Base-by-base conservation (phyloP, 2,329 filamentous ascomycete genomes). In the Aquanectria penicillioides region DNA sequence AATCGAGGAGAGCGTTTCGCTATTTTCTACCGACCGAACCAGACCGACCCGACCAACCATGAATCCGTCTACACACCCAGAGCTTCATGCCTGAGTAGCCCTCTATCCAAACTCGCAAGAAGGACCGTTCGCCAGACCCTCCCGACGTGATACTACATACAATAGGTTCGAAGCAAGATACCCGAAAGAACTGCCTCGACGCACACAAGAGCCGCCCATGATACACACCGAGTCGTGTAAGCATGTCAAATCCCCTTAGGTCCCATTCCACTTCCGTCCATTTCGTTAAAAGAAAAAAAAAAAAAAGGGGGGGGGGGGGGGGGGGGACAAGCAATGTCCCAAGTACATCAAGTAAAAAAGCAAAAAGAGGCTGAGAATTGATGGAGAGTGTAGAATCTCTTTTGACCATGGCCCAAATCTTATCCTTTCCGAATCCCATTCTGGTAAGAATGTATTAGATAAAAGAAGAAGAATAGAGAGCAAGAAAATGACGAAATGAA, bases 71-170 rank as follows among this genome's bases (percentile, higher is more conserved):
- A 57, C 49, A 56, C 41, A 29, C 36, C 51, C 17, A 6, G n/a
- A 36, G 37, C 47, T 53, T 46, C 46, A 55, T 55, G 31, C 52
- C 57, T n/a, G n/a, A n/a, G 48, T 57, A 51, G 26, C 18, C 46
- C 23, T 56, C 41, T 58, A 58, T 58, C 48, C 48, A 47, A 36
- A 40, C 34, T 20, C 38, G 22, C 40, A 54, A 41, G 23, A 33
- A 47, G 28, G 50, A 55, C n/a, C 47, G 52, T 37, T 60, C 36
- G 43, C 55, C 55, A 56, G 40, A 26, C 36, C 53, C 31, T 64
- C 47, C 67, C 66, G 64, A 67, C 31, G 64, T 69, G 62, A 67
- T 64, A 69, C 66, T 53, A 43, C 67, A 68, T 67, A 50, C 33
- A 60, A 55, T 50, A 67, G 53, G 57, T 67, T 65, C 52, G 38